Evolutionary conservation across 139 green algal species (phyloP), one percentile per base, ranked within the genome.

Genomic region (Chlorella sp.): DNA sequence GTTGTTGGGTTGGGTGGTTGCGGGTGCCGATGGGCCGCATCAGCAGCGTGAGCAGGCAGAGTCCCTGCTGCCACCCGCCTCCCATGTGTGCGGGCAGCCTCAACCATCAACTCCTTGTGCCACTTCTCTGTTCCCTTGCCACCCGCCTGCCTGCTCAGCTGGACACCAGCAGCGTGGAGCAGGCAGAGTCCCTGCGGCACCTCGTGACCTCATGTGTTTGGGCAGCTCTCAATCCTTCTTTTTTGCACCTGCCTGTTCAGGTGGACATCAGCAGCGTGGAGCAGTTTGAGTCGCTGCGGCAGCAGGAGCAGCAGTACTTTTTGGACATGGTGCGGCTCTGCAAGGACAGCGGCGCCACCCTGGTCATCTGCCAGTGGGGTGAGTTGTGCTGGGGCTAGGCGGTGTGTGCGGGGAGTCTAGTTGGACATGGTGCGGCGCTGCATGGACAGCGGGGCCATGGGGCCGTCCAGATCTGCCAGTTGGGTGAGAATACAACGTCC

Each of bases 241-340:
- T 36, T 26, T 36, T 8, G 28, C 60, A 36, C 5, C 60, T 9
- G 8, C 22, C 24, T 69, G 5, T 2, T 40, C 87, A 91, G 87
- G 91, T 99, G 54, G 97, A 99, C 84, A 99, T 99, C 73, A 95
- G 98, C 93, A 97, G 90, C 20, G 97, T 98, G 62, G 96, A 99
- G 89, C 99, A 99, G 93, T 99, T 97, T 86, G 95, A 99, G 92
- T 80, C 87, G 65, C 91, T 99, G 84, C 92, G 94, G 11, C 68
- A 93, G 32, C 89, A 92, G 67, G 97, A 99, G 93, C 84, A 95
- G 86, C 83, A 98, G 82, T 99, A 99, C 91, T 99, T 99, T 84
- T 89, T 84, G 5, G 97, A 99, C 87, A 99, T 99, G 97, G 97
- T 99, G 48, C 82, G 97, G 87, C 90, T 92, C 83, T 99, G 97